These are phyloP conservation scores for Pseudisothecium myosuroides DNA, from an alignment of 225 moss, liverwort and hornwort genomes.

Conservation along the genomic window DNA sequence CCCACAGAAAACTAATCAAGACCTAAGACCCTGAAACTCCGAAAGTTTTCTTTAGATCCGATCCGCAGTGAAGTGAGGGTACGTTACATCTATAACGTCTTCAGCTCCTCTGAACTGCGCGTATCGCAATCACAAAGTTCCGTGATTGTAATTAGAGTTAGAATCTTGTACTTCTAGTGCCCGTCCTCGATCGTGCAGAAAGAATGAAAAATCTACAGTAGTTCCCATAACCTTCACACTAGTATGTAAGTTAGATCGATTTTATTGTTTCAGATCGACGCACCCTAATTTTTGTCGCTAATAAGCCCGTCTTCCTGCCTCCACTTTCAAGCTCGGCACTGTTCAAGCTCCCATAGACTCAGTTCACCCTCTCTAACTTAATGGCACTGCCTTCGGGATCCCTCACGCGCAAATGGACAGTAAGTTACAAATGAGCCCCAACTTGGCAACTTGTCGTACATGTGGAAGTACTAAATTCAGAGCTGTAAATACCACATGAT, in stretches of 20 bases:
- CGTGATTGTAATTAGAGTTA: too few relatives aligned
- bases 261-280: not conserved
- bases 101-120: not conserved
- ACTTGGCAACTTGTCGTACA: too few relatives aligned
- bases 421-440: too few relatives aligned
- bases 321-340: not conserved
- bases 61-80: not conserved
- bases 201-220: not conserved
- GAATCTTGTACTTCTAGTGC: not conserved
- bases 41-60: not conserved
- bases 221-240: not conserved
- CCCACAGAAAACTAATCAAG: not conserved
- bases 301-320: not conserved
- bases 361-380: too few relatives aligned
- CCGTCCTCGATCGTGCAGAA: not conserved
- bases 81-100: not conserved
- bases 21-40: not conserved
- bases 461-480: too few relatives aligned
- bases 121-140: not conserved
- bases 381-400: too few relatives aligned
- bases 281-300: not conserved
- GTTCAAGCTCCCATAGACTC: not conserved
- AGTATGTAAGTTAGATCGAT: not conserved
- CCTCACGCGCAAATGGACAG: too few relatives aligned
- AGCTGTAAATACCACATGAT: too few relatives aligned